phyloP scores from a whole-genome alignment of 352 stramenopile species.

The Phytopythium vexans region DNA sequence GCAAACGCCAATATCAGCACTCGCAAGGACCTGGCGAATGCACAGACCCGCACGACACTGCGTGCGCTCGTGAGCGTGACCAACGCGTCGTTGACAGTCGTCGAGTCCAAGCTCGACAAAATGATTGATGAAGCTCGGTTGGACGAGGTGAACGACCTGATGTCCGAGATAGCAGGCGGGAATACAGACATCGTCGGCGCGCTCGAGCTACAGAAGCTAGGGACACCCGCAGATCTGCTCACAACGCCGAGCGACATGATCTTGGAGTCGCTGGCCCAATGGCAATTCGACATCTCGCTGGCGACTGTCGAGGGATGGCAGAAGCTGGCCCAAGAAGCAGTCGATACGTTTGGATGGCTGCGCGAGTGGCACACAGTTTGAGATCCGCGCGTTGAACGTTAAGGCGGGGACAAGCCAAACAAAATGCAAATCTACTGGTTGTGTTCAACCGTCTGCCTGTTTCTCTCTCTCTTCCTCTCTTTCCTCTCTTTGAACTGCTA shows the following conservation, averaged over 20 bases:
- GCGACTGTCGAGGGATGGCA: slow-evolving; percentile 50
- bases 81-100: slow-evolving; percentile 28
- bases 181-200: slow-evolving; percentile 37
- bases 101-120: slow-evolving; percentile 42
- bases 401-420: background rate
- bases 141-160: slow-evolving; percentile 79
- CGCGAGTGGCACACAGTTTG: slow-evolving; percentile 79
- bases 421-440: no score
- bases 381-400: background rate
- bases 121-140: slow-evolving; percentile 70
- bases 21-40: slow-evolving; percentile 57
- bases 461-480: no score
- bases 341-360: slow-evolving; percentile 57
- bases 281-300: slow-evolving; percentile 19
- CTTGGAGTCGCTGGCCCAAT: slow-evolving; percentile 25
- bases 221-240: slow-evolving; percentile 73
- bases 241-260: slow-evolving; percentile 71
- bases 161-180: slow-evolving; percentile 58
- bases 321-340: slow-evolving; percentile 24
- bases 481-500: no score
- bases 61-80: slow-evolving; percentile 30
- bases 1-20: slow-evolving; percentile 40
- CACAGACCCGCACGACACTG: slow-evolving; percentile 19
- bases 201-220: slow-evolving; percentile 77
- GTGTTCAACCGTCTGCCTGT: no score